Base-by-base conservation (phyloP, 148 eudicot species). In the Rhododendron kiyosumense region DNA sequence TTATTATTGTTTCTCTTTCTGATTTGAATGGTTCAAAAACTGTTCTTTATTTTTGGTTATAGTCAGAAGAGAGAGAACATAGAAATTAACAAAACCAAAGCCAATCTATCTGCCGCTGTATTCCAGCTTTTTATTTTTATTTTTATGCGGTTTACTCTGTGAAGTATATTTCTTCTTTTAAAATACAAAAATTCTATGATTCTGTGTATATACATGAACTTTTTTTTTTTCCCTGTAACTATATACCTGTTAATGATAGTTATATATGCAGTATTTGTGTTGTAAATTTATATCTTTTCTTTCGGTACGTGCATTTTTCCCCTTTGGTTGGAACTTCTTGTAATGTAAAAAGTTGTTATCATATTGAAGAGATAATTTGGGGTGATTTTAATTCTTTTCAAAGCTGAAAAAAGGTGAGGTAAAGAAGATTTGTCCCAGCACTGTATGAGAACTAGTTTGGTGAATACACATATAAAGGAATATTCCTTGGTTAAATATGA, bases 11-110 rank as follows among this genome's bases (percentile, higher is more conserved):
- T 78, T 46, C 17, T 78, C 83, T 45, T 85, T 83, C 76, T 79
- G 65, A 81, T 82, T 89, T 87, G 90, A 91, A 88, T 88, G 86
- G 87, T 88, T 91, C 89, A 84, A 88, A 87, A 87, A 75, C 79
- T 1, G 0, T 93, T 90, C 92, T 89, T 71, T 86, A 78, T 83
- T 26, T 77, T 83, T 59, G 71, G 22, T 2, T 77, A 36, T 22
- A 84, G 71, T 15, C 34, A 22, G 41, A 28, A 10, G 32, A 20
- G 14, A 41, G 30, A 71, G 38, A 24, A 8, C 14, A 59, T 20
- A 57, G 7, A 49, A 52, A 51, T 52, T 52, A 20, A 52, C 61
- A 51, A 81, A 34, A 4, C 32, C 26, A 57, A 11, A 83, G 32
- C 34, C 74, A 26, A 26, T 26, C 36, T 15, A 43, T 34, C 22